Conservation (phyloP, 306 rosid genomes). For the Heteromeles arbutifolia region DNA sequence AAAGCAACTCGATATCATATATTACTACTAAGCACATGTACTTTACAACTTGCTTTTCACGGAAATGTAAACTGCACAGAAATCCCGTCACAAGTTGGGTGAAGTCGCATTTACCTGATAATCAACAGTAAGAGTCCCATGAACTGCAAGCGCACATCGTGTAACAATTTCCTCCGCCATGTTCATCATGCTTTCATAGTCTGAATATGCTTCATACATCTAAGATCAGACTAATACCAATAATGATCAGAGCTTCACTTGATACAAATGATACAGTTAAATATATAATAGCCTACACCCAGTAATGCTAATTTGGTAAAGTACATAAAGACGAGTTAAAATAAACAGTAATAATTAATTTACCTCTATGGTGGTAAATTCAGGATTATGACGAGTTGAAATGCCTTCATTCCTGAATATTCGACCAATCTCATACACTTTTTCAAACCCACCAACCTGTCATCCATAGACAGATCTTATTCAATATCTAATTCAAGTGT, state of each 20-base stretch:
- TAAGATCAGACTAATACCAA: conserved; percentile 49
- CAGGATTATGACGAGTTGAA: conserved; percentile 98
- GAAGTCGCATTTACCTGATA: conserved; percentile 59
- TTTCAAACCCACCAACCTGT: conserved; percentile 97
- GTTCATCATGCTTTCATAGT: conserved; percentile 97
- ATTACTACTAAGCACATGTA: background rate
- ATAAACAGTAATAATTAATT: conserved; percentile 11
- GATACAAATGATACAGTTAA: background rate
- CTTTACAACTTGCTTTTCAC: background rate
- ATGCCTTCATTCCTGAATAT: conserved; percentile 97
- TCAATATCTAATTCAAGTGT: background rate
- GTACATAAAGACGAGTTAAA: conserved; percentile 4
- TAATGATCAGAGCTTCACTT: conserved; percentile 34
- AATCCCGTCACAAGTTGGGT: background rate
- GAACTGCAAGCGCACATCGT: conserved; percentile 78
- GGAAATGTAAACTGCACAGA: conserved; percentile 15
- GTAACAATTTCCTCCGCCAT: conserved; percentile 89
- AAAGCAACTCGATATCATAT: background rate
- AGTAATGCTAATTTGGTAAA: background rate
- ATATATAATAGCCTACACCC: background rate
- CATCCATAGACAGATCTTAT: conserved; percentile 16
- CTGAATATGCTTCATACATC: conserved; percentile 98
- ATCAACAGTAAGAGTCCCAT: conserved; percentile 76
- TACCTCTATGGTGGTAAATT: conserved; percentile 98
- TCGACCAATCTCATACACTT: conserved; percentile 92